Base-by-base conservation (phyloP, 169 alveolate species). In the Eimeria acervulina region DNA sequence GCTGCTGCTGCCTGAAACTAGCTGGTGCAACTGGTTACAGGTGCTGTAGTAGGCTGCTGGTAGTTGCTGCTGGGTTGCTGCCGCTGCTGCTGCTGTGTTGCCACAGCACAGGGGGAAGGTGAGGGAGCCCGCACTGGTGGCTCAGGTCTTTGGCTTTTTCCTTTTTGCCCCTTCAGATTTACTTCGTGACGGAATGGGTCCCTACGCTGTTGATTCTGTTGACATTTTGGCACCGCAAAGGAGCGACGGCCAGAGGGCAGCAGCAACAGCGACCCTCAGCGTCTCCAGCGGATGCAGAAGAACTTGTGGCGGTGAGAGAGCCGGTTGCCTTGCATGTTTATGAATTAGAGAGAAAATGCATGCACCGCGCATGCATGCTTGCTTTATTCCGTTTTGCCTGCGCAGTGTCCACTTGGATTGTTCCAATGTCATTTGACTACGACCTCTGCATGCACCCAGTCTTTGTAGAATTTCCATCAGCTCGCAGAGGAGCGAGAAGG, bases 201-300 rank as follows among this genome's bases (percentile, higher is more conserved):
- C 95, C 95, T 8, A 63, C 95, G 21, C 74, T 76, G 15, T 38
- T 92, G 70, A 92, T 92, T 76, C 92, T 92, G 23, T 42, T 80
- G 72, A 80, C 95, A 10, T 92, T 92, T 85, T 92, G 95, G 95
- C 95, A 78, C 92, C 95, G 95, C 31, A 76, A 78, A 44, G 74
- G 92, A 17, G 40, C 68, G 8, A 33, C 52, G 33, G 70, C 52
- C 36, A 42, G 84, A 47, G 92, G 83, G 38, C 95, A 59, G 59
- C 89, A 78, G 89, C 91, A 47, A 0, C 91, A 52, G 36, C 72
- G 40, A n/a, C 91, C 91, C 44, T 31, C 91, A 38, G 42, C 55
- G 68, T 33, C 72, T 28, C 66, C 91, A 13, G 91, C 47, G 36
- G 72, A 38, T 44, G 91, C 47, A n/a, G 91, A 83, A 33, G 91